Percentiles rank a stretch among this genome's conserved stretches.
These are phyloP conservation scores for Aspergillus terreus DNA, from an alignment of 2,329 filamentous ascomycete genomes.

Conservation along the genomic window DNA sequence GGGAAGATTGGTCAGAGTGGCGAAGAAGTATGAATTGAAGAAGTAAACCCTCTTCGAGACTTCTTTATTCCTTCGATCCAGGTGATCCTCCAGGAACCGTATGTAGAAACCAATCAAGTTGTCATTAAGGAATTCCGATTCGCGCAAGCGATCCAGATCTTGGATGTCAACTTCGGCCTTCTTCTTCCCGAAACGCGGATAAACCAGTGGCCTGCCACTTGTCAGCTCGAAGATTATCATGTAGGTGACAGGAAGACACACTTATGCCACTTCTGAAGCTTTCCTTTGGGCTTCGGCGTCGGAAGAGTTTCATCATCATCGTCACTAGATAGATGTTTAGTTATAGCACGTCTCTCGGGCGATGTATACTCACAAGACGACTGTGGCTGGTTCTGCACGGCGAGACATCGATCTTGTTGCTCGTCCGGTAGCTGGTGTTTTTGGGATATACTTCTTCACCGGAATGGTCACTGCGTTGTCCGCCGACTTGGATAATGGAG, in stretches of 20 bases:
- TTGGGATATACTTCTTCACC: conserved; percentile 23
- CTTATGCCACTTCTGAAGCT: conserved; percentile 22
- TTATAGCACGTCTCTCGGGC: not conserved
- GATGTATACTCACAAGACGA: conserved; percentile 17
- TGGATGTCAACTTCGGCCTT: conserved; percentile 43
- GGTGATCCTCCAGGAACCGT: conserved; percentile 63
- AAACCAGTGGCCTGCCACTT: conserved; percentile 37
- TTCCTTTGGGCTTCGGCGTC: conserved; percentile 4
- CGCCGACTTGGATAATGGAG: conserved; percentile 7
- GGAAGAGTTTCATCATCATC: conserved; percentile 11
- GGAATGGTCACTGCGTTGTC: conserved; percentile 21
- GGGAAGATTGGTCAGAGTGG: conserved; percentile 62
- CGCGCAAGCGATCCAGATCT: conserved; percentile 67
- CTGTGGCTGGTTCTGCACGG: conserved; percentile 12
- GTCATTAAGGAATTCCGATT: conserved; percentile 86
- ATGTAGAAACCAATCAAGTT: conserved; percentile 88
- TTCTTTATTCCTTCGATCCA: conserved; percentile 54
- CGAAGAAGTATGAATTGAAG: conserved; percentile 91
- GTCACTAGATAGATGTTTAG: conserved; percentile 3
- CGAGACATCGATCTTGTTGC: conserved; percentile 31
- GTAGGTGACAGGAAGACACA: conserved; percentile 1
- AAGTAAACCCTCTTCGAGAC: conserved; percentile 69
- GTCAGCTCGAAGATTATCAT: not conserved
- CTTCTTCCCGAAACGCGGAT: conserved; percentile 44
- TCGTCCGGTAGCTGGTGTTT: conserved; percentile 10